Conservation (phyloP, 257 asterid genomes). For the Solanum sejunctum region DNA sequence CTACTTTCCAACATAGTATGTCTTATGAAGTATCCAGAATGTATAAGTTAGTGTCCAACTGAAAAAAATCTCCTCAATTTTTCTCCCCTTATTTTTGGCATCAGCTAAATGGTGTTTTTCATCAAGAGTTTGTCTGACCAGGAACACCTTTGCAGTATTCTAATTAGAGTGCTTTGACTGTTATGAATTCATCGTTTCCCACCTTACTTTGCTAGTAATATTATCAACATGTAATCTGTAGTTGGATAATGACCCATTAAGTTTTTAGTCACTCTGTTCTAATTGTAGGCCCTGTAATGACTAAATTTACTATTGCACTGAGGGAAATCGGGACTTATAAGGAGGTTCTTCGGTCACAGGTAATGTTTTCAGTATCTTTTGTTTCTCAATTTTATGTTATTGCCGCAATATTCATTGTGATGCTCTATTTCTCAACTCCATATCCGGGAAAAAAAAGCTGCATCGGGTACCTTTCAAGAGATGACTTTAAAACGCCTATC, state of each 20-base stretch:
- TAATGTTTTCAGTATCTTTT: conserved; percentile 11
- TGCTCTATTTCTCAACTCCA: neutral
- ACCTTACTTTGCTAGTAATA: neutral
- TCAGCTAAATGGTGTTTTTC: neutral
- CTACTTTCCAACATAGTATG: neutral
- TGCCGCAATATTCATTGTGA: neutral
- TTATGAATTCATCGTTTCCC: neutral
- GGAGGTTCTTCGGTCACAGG: conserved; percentile 99
- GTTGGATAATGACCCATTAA: neutral
- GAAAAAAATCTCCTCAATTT: neutral
- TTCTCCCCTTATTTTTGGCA: neutral
- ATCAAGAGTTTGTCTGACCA: neutral
- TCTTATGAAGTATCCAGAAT: neutral
- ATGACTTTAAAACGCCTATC: neutral
- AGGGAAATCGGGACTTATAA: conserved; percentile 98
- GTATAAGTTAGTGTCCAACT: neutral
- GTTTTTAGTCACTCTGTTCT: neutral
- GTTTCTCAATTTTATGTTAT: neutral
- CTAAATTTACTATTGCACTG: conserved; percentile 95
- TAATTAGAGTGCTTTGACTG: neutral
- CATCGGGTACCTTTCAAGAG: neutral
- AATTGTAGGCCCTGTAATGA: conserved; percentile 89
- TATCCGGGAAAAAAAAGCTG: neutral
- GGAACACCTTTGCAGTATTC: neutral
- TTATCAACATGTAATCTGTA: neutral